These are phyloP conservation scores for Cladosporium oxysporum DNA, from an alignment of 2,329 filamentous ascomycete species.

Conservation along the genomic window DNA sequence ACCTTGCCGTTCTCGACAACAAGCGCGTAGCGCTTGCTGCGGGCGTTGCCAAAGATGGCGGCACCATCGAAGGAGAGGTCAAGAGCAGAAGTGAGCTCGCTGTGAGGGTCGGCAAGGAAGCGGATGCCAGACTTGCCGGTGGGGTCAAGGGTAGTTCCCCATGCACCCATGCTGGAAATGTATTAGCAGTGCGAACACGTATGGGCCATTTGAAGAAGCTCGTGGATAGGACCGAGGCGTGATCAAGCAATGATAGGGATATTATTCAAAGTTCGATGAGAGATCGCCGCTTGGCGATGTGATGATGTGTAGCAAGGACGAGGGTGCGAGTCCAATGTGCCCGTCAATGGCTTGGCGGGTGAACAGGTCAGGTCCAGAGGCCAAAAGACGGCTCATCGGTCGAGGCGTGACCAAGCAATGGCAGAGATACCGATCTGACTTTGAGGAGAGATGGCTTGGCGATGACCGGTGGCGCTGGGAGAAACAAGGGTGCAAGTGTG, in stretches of 20 bases:
- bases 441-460: constrained; percentile 1
- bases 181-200: constrained; percentile 37
- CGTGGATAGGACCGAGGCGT: background rate
- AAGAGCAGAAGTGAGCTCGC: constrained; percentile 77
- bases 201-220: background rate
- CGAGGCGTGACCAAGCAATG: constrained; percentile 5
- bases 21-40: constrained; percentile 86
- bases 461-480: background rate
- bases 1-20: constrained; percentile 84
- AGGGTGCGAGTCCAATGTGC: background rate
- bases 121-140: constrained; percentile 74
- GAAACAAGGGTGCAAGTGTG: background rate
- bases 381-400: background rate
- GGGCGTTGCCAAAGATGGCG: constrained; percentile 76
- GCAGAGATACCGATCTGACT: background rate
- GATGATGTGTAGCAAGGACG: background rate
- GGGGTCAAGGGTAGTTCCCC: constrained; percentile 77
- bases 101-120: constrained; percentile 81
- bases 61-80: constrained; percentile 80
- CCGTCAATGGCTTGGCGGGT: background rate
- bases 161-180: constrained; percentile 70
- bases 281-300: background rate
- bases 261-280: background rate
- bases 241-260: constrained; percentile 4
- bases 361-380: background rate